Base-by-base conservation (phyloP, 1,284 basidiomycete species). In the Ustilago cynodontis region DNA sequence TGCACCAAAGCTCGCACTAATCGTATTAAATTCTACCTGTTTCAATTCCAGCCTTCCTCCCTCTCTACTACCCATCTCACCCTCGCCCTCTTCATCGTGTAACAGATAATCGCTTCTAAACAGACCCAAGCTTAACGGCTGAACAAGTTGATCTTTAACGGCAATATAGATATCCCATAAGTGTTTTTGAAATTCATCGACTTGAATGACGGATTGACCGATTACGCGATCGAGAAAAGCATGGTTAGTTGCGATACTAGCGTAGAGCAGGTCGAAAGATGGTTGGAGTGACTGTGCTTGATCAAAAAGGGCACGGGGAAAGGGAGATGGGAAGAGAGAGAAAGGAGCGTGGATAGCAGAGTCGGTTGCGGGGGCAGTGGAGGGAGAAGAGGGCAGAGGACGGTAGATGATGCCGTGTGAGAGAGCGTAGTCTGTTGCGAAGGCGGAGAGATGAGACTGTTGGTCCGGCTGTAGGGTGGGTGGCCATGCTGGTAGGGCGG, bases 1-100 rank as follows among this genome's bases (percentile, higher is more conserved):
- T 0, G 91, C 86, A 1, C 95, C 96, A 84, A 98, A 98, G 1
- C 94, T 94, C 0, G 92, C 91, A 0, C 95, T 94, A 77, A 98
- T 96, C 6, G 96, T 98, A 86, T 99, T 99, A 87, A 98, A 97
- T 86, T 99, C 97, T 59, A 99, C 96, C 87, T 99, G 96, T 86
- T 95, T 97, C 68, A 99, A 87, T 29, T 88, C 87, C 11, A 91
- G 78, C 5, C 60, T n/a, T n/a, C n/a, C n/a, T n/a, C 26, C 0
- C 54, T 54, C 0, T 87, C 65, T 65, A 26, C 63, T 63, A 0
- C 72, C 72, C 43, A 65, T 57, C 14, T 47, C 35, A 11, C 10
- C 9, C 9, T 55, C 43, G 28, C 39, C 52, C 28, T 65, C 47
- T 13, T 61, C 33, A 37, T 88, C 86, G 82, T 99, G 94, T n/a